Evolutionary conservation across 768 basidiomycete species (phyloP).

Genomic region (Hebeloma cylindrosporum): DNA sequence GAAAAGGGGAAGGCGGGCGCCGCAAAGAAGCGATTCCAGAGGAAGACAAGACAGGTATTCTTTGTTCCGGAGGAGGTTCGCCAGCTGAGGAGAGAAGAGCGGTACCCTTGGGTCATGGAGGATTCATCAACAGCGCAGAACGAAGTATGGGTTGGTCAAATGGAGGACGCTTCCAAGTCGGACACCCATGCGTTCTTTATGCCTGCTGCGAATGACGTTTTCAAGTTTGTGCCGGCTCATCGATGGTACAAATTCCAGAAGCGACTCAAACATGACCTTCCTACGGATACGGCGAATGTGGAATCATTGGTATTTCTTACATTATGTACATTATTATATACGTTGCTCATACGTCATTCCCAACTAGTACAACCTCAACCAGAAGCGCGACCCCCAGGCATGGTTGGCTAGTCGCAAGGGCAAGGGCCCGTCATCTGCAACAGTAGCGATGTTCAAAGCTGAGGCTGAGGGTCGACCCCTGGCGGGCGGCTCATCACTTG

Average conservation of each 20-base stretch:
- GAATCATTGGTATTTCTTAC: slow-evolving; percentile 51
- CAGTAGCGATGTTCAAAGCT: slow-evolving; percentile 68
- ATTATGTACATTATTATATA: slow-evolving; percentile 18
- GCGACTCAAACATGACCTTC: slow-evolving; percentile 72
- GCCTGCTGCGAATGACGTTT: slow-evolving; percentile 76
- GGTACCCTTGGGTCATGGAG: slow-evolving; percentile 92
- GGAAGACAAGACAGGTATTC: slow-evolving; percentile 84
- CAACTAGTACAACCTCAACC: slow-evolving; percentile 51
- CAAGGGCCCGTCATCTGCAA: slow-evolving; percentile 55
- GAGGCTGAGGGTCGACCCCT: slow-evolving; percentile 52
- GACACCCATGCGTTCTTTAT: slow-evolving; percentile 82
- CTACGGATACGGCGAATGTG: slow-evolving; percentile 66
- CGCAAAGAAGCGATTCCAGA: slow-evolving; percentile 72
- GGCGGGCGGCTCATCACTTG: slow-evolving; percentile 44
- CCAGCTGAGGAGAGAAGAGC: slow-evolving; percentile 80
- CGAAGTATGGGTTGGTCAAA: slow-evolving; percentile 79
- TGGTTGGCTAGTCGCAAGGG: slow-evolving; percentile 70
- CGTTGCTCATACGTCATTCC: slow-evolving; percentile 22
- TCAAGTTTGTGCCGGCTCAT: slow-evolving; percentile 86
- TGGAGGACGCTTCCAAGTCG: slow-evolving; percentile 74
- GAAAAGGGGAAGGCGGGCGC: slow-evolving; percentile 48
- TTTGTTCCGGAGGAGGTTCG: slow-evolving; percentile 75
- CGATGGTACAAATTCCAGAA: slow-evolving; percentile 95
- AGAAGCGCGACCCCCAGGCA: slow-evolving; percentile 73
- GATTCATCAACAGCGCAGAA: slow-evolving; percentile 57